Base-by-base conservation (phyloP, 352 stramenopile species). In the Pythium aphanidermatum region DNA sequence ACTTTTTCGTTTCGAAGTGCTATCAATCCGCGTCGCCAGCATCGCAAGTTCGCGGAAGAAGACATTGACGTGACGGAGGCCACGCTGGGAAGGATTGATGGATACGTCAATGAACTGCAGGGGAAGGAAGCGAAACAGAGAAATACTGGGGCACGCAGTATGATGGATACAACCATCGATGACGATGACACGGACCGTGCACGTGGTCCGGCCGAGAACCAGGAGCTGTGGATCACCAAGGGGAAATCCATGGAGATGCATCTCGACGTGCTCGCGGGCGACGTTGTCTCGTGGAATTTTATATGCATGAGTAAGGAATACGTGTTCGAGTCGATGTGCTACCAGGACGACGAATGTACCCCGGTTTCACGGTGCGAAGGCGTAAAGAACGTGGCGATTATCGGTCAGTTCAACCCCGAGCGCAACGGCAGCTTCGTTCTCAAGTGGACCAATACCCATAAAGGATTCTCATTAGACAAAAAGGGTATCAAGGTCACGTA, bases 181-280 rank as follows among this genome's bases (percentile, higher is more conserved):
- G 49, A 66, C 17, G 59, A 65, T 9, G 36, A 59, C 2, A 26
- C 59, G 11, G 8, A 57, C 39, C 16, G 33, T 30, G 25, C 4
- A n/a, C 5, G 7, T n/a, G 3, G 13, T 42, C 1, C 37, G n/a
- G 10, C 24, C 33, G 7, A n/a, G n/a, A 33, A 46, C 7, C 68
- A 69, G 24, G 55, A 66, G 2, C 34, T 84, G 38, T 65, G 55
- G 0, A 28, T 89, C 9, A 43, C 75, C 0, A 86, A 86, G 17
- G 74, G 74, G 5, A 70, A 80, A 10, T 83, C 70, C 23, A 59
- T 86, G 35, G 76, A 92, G 40, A 92, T 92, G 80, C 80, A 92
- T 51, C 51, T 92, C 24, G 74, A 92, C 38, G 76, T 92, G 8
- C 60, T 71, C 6, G 62, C 70, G 0, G 73, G 75, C 1, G 80